A percentile compares a stretch with the other conserved stretches of the same genome.
Conservation (phyloP, 805 yeast genomes). For the Candida patagonica region DNA sequence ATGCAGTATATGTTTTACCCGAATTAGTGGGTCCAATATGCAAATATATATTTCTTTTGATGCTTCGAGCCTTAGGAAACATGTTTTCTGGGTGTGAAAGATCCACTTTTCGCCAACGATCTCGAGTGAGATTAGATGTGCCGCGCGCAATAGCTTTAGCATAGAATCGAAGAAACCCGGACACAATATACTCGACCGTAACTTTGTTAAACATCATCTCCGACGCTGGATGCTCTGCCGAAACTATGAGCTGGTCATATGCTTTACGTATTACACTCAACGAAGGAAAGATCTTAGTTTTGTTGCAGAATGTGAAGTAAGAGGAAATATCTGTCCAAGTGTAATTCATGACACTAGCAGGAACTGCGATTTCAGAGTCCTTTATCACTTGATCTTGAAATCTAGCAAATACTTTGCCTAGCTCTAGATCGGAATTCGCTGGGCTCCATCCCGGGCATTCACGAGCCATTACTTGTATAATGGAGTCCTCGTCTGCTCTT, state of each 20-base stretch:
- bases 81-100: conserved; percentile 59
- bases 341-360: neutral
- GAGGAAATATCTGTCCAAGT: conserved; percentile 1
- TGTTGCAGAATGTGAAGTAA: neutral
- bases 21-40: conserved; percentile 98
- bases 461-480: neutral
- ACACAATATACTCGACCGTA: neutral
- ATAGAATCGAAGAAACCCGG: conserved; percentile 1
- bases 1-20: conserved; percentile 85
- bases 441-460: conserved; percentile 2
- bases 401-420: neutral
- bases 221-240: neutral
- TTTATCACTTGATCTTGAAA: neutral
- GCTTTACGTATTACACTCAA: neutral
- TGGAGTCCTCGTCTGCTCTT: neutral
- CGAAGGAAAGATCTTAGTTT: neutral
- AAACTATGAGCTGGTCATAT: neutral
- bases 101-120: conserved; percentile 39
- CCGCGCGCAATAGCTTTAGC: neutral
- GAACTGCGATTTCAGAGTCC: neutral
- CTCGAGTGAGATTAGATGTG: neutral
- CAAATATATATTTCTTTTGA: conserved; percentile 72
- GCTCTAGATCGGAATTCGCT: neutral
- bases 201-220: neutral
- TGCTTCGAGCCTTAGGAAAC: conserved; percentile 77